Evolutionary conservation across 2,329 filamentous ascomycete species (phyloP).

Genomic region (Neurospora sp.): DNA sequence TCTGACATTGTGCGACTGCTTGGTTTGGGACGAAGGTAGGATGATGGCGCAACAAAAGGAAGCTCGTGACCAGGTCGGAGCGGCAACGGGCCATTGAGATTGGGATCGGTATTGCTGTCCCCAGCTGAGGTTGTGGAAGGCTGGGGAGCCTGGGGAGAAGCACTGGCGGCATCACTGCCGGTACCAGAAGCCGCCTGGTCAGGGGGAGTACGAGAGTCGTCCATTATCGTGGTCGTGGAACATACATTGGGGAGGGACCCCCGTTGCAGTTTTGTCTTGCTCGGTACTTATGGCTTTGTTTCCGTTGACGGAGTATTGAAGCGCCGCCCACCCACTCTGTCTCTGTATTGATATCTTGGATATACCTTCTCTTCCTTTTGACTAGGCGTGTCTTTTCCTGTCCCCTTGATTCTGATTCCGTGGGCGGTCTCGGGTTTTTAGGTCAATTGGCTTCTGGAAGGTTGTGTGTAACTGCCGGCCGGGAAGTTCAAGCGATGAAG

Average conservation of each 20-base stretch:
- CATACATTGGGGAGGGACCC: conserved; percentile 14
- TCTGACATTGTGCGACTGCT: conserved; percentile 32
- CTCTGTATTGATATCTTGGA: background rate
- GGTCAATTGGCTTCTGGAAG: background rate
- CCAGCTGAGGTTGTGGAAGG: conserved; percentile 2
- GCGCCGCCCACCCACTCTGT: background rate
- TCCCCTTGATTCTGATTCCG: background rate
- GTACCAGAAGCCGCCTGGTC: conserved; percentile 15
- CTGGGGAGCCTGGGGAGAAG: conserved; percentile 7
- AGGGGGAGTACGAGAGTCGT: conserved; percentile 19
- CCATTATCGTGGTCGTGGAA: conserved; percentile 21
- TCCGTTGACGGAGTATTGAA: background rate
- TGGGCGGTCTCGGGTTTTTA: background rate
- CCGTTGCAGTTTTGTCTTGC: conserved; percentile 4
- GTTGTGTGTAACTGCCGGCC: background rate
- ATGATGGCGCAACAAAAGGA: conserved; percentile 50
- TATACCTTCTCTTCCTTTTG: background rate
- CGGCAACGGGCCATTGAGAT: conserved; percentile 15
- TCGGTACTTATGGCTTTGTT: background rate
- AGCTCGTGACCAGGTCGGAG: conserved; percentile 35
- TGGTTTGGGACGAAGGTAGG: conserved; percentile 39
- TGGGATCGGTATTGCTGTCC: conserved; percentile 6
- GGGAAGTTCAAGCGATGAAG: background rate
- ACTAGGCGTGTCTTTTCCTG: background rate
- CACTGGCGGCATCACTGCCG: conserved; percentile 9